phyloP scores from a whole-genome alignment of 2,329 filamentous ascomycete species.

The Ophioceras dolichostomum region DNA sequence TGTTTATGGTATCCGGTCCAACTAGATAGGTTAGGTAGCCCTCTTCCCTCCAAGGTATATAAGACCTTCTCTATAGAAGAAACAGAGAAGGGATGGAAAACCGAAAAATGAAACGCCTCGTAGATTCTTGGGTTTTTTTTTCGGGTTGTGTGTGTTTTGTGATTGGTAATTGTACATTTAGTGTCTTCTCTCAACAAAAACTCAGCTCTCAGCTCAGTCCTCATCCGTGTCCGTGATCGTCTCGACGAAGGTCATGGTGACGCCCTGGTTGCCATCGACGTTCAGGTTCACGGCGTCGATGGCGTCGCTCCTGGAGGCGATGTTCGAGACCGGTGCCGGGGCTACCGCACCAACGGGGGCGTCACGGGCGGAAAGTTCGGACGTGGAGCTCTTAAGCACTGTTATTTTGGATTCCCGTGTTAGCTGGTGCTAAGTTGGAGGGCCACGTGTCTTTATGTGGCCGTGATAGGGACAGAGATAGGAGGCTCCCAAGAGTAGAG shows the following conservation, averaged over 20 bases:
- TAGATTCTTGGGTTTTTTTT: not conserved
- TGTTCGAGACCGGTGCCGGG: constrained; percentile 3
- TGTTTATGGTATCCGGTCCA: too few relatives aligned
- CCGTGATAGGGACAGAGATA: too few relatives aligned
- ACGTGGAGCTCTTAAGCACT: constrained; percentile 15
- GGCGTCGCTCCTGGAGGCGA: constrained; percentile 11
- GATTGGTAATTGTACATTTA: too few relatives aligned
- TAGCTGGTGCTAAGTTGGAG: not conserved
- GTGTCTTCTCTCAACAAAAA: too few relatives aligned
- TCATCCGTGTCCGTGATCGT: constrained; percentile 18
- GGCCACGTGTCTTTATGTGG: too few relatives aligned
- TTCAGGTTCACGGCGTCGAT: constrained; percentile 32
- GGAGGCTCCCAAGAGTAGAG: too few relatives aligned
- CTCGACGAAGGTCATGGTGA: constrained; percentile 34
- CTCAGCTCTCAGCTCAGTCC: constrained; percentile 4
- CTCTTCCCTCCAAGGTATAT: too few relatives aligned
- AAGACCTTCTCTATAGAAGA: too few relatives aligned
- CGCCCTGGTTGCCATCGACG: constrained; percentile 27
- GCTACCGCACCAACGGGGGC: constrained; percentile 4
- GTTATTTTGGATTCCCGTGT: not conserved
- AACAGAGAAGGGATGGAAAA: too few relatives aligned
- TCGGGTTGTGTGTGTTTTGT: not conserved
- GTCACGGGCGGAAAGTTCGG: constrained; percentile 7
- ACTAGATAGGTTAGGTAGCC: too few relatives aligned
- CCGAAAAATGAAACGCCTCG: too few relatives aligned